These are phyloP conservation scores for Aureoboletus auriporus DNA, from an alignment of 768 basidiomycete genomes.

Conservation along the genomic window DNA sequence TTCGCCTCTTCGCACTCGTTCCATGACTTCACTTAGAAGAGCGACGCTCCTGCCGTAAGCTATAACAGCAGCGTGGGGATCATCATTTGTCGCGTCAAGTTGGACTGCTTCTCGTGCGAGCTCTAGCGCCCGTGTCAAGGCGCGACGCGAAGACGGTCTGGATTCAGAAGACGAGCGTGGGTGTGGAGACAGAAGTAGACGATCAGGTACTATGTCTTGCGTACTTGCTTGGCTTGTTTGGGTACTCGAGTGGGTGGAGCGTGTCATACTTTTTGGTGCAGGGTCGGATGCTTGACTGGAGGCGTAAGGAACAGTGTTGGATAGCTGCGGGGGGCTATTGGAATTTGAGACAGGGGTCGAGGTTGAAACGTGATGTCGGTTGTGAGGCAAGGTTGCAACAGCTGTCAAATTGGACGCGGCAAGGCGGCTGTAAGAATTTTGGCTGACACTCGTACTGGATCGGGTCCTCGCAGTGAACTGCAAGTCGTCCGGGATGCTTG, in stretches of 20 bases:
- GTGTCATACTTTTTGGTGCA: slow-evolving; percentile 50
- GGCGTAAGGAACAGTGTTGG: slow-evolving; percentile 26
- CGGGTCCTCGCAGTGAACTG: slow-evolving; percentile 30
- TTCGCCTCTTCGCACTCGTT: slow-evolving; percentile 81
- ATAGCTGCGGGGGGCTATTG: slow-evolving; percentile 25
- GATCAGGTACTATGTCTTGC: slow-evolving; percentile 42
- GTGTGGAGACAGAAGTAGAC: slow-evolving; percentile 40
- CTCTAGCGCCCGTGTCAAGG: slow-evolving; percentile 81
- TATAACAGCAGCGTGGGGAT: slow-evolving; percentile 83
- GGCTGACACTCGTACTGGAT: slow-evolving; percentile 35
- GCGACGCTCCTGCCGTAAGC: slow-evolving; percentile 87
- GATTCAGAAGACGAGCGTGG: slow-evolving; percentile 44
- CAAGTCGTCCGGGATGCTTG: slow-evolving; percentile 26
- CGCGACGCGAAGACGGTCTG: slow-evolving; percentile 73
- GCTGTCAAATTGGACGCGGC: slow-evolving; percentile 49
- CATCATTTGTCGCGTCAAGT: slow-evolving; percentile 83
- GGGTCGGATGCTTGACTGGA: slow-evolving; percentile 51
- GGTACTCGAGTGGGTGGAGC: slow-evolving; percentile 17
- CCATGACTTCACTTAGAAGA: slow-evolving; percentile 89
- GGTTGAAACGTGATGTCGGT: slow-evolving; percentile 35
- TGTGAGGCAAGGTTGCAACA: slow-evolving; percentile 59
- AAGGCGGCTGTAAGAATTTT: slow-evolving; percentile 29
- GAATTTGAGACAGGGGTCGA: slow-evolving; percentile 21
- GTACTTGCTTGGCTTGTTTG: slow-evolving; percentile 23
- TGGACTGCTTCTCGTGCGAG: slow-evolving; percentile 87